Evolutionary conservation across 208 protist genomes (phyloP).

Genomic region (Naegleria fowleri): DNA sequence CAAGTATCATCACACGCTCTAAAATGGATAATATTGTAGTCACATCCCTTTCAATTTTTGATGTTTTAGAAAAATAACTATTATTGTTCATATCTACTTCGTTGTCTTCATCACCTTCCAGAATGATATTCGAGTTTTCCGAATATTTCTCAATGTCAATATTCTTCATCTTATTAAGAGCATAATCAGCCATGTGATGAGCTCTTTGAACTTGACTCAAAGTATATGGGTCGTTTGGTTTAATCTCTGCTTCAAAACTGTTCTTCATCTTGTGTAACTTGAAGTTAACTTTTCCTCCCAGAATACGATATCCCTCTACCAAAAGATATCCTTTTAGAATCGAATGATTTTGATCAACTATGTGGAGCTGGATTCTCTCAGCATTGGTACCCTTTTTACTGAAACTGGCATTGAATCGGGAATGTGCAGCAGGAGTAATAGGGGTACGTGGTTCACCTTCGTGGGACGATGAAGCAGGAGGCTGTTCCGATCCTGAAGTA

Average conservation of each 20-base stretch:
- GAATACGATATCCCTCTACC: neutral
- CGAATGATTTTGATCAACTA: neutral
- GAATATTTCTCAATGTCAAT: slow-evolving; percentile 4
- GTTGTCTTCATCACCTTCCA: neutral
- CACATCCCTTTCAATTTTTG: neutral
- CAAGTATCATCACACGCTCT: neutral
- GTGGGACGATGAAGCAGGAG: neutral
- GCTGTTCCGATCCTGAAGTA: neutral
- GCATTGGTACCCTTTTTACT: neutral
- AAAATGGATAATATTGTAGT: neutral
- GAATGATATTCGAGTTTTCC: neutral
- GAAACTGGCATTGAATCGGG: neutral
- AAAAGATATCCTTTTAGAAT: neutral
- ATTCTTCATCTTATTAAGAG: neutral
- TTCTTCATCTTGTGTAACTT: neutral
- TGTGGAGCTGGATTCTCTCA: neutral
- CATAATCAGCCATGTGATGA: neutral
- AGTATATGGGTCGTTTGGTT: neutral
- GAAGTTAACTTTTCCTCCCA: neutral
- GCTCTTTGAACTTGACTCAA: neutral
- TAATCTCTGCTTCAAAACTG: neutral
- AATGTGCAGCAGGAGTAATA: neutral
- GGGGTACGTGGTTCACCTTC: neutral
- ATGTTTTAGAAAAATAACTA: neutral
- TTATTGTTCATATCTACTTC: neutral